Evolutionary conservation across 2,329 filamentous ascomycete genomes (phyloP).

Genomic region (Arthroderma sp.): DNA sequence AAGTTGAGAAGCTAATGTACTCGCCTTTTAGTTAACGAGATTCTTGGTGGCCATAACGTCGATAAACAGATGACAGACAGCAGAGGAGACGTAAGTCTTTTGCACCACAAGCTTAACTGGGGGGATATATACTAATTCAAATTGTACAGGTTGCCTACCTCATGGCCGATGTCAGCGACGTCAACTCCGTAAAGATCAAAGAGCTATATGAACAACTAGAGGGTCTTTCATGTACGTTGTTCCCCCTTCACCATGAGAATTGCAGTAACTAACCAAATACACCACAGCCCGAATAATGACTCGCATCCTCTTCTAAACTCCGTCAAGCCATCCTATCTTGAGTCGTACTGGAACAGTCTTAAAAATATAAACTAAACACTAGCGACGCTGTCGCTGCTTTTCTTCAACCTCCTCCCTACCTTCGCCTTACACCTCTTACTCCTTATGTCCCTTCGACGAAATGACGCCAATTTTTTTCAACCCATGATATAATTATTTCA

Average conservation of each 20-base stretch:
- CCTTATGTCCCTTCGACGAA: no score
- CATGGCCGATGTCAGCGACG: conserved; percentile 92
- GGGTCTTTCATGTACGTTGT: conserved; percentile 57
- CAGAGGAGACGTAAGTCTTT: conserved; percentile 59
- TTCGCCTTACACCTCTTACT: no score
- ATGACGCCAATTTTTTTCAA: no score
- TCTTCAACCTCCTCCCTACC: no score
- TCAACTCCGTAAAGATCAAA: conserved; percentile 68
- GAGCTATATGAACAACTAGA: conserved; percentile 75
- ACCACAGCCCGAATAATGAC: conserved; percentile 33
- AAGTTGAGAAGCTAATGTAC: conserved; percentile 10
- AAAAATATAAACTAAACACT: no score
- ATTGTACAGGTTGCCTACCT: conserved; percentile 62
- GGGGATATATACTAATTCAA: conserved; percentile 9
- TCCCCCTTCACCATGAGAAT: not conserved
- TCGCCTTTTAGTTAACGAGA: conserved; percentile 61
- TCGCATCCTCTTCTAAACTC: conserved; percentile 29
- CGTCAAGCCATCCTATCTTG: no score
- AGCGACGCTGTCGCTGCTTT: no score
- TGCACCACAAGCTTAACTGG: not conserved
- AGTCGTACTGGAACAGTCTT: no score
- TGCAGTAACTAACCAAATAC: not conserved
- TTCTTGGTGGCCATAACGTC: conserved; percentile 89
- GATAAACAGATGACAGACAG: conserved; percentile 98
- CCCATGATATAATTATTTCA: conserved; percentile 1